Conservation (phyloP, 1,139 yeast genomes). For the Kodamaea ohmeri region DNA sequence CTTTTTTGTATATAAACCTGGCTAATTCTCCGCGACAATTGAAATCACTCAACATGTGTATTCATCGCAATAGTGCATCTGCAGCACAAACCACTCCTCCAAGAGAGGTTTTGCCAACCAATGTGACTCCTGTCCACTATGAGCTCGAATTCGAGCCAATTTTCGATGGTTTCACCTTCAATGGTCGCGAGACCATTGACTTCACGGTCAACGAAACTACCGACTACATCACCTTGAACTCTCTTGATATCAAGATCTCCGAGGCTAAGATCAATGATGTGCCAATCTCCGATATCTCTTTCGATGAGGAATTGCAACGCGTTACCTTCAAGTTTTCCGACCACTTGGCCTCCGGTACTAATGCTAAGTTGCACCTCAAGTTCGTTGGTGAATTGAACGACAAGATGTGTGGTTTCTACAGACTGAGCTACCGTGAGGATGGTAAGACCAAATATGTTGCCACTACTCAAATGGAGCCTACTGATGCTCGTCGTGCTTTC, state of each 20-base stretch:
- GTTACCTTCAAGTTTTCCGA: slow-evolving; percentile 59
- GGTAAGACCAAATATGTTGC: slow-evolving; percentile 65
- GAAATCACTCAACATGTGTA: slow-evolving; percentile 10
- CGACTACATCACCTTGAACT: slow-evolving; percentile 53
- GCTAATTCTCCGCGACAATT: neutral
- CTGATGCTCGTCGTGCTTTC: slow-evolving; percentile 81
- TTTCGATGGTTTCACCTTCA: slow-evolving; percentile 65
- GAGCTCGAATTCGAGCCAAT: slow-evolving; percentile 71
- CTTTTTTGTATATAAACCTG: slow-evolving; percentile 2
- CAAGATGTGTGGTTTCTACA: slow-evolving; percentile 75
- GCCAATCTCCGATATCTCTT: slow-evolving; percentile 27
- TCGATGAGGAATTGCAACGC: slow-evolving; percentile 59
- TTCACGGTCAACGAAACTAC: slow-evolving; percentile 59
- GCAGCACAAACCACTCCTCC: slow-evolving; percentile 25
- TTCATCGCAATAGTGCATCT: slow-evolving; percentile 8
- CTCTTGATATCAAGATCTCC: slow-evolving; percentile 61
- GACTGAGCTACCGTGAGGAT: slow-evolving; percentile 66
- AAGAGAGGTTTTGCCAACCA: slow-evolving; percentile 69
- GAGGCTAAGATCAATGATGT: slow-evolving; percentile 47
- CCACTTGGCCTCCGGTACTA: slow-evolving; percentile 43
- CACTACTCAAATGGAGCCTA: slow-evolving; percentile 83
- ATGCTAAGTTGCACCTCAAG: slow-evolving; percentile 46
- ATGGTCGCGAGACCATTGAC: slow-evolving; percentile 64
- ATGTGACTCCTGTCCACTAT: slow-evolving; percentile 72
- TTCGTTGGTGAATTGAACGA: slow-evolving; percentile 68